phyloP scores from a whole-genome alignment of 345 rosid species.

The Populus nigra region DNA sequence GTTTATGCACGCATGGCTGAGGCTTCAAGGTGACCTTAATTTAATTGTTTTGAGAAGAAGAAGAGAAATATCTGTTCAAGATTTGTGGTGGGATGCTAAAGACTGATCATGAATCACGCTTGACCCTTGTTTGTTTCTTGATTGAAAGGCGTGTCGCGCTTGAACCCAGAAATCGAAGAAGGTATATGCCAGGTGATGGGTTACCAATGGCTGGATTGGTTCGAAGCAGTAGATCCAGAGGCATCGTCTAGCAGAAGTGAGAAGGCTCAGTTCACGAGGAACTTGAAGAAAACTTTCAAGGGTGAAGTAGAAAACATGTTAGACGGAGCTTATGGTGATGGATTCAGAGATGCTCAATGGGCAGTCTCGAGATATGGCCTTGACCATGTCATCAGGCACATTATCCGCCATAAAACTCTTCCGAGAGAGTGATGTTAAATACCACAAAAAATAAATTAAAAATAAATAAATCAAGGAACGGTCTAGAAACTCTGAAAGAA shows the following conservation, averaged over 20 bases:
- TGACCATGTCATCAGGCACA: neutral
- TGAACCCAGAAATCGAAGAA: conserved; percentile 5
- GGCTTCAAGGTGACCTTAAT: neutral
- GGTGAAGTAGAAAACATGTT: neutral
- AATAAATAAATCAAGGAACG: too few relatives aligned
- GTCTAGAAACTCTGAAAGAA: too few relatives aligned
- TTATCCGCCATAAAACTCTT: neutral
- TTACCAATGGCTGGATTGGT: conserved; percentile 9
- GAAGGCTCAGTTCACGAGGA: neutral
- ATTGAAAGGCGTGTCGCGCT: neutral
- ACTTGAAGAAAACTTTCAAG: neutral
- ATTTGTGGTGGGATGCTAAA: too few relatives aligned
- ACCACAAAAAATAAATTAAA: too few relatives aligned
- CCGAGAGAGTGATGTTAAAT: neutral
- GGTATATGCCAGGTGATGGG: conserved; percentile 14
- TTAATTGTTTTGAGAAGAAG: neutral
- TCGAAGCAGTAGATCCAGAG: neutral
- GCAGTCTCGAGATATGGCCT: conserved; percentile 2
- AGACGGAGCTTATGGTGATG: conserved; percentile 5
- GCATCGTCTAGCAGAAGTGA: neutral
- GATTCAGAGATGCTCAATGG: conserved; percentile 13
- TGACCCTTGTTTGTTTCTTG: neutral
- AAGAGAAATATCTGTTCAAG: too few relatives aligned
- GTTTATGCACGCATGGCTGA: conserved; percentile 12
- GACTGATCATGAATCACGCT: too few relatives aligned